phyloP scores from a whole-genome alignment of 192 early-diverging fungal species.

The Gigaspora rosea region DNA sequence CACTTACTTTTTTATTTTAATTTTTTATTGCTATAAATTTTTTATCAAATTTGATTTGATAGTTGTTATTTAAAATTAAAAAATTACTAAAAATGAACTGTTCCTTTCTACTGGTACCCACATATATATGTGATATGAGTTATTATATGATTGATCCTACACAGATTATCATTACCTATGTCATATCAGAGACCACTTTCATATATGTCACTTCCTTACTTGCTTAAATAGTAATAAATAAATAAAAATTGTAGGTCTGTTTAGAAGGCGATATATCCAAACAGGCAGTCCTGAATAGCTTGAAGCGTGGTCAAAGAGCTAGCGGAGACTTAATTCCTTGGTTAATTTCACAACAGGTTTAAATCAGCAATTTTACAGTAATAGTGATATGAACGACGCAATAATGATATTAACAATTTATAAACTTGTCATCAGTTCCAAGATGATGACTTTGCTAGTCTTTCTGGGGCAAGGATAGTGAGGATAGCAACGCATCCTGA shows the following conservation, averaged over 20 bases:
- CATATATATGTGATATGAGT: too few relatives aligned
- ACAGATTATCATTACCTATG: too few relatives aligned
- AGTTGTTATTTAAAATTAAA: too few relatives aligned
- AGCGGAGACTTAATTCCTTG: slow-evolving; percentile 97
- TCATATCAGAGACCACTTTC: too few relatives aligned
- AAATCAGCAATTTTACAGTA: neutral
- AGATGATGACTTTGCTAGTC: slow-evolving; percentile 94
- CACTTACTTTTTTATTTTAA: too few relatives aligned
- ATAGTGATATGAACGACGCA: neutral
- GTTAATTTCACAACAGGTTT: slow-evolving; percentile 85
- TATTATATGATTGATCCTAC: too few relatives aligned
- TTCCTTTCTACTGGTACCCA: too few relatives aligned
- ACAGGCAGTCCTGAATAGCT: slow-evolving; percentile 77
- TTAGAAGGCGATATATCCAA: slow-evolving; percentile 95
- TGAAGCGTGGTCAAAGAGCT: slow-evolving; percentile 83
- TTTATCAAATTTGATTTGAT: too few relatives aligned
- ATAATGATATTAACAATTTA: neutral
- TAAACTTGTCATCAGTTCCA: slow-evolving; percentile 59
- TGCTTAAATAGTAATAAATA: neutral
- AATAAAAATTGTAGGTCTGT: slow-evolving; percentile 62
- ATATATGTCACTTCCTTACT: too few relatives aligned
- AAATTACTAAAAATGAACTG: too few relatives aligned
- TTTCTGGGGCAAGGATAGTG: slow-evolving; percentile 95
- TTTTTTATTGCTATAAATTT: too few relatives aligned
- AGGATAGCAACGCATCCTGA: slow-evolving; percentile 98